Evolutionary conservation across 208 protist genomes (phyloP).

Genomic region (Acanthamoeba royreba): DNA sequence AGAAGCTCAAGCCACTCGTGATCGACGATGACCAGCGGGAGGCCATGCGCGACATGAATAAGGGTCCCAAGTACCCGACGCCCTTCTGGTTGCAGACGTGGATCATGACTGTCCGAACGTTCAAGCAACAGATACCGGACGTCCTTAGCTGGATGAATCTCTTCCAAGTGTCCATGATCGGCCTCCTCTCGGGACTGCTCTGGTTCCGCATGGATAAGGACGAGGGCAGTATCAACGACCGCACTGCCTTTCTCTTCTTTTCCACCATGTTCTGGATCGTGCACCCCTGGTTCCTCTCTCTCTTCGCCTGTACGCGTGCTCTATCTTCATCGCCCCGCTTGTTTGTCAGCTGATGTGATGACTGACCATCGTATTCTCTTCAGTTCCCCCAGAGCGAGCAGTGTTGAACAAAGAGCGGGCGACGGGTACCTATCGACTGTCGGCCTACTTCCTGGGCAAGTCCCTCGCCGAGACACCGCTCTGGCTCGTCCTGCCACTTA

Average conservation of each 20-base stretch:
- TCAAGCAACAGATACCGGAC: conserved; percentile 30
- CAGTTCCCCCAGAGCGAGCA: conserved; percentile 47
- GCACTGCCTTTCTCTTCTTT: conserved; percentile 59
- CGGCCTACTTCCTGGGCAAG: conserved; percentile 67
- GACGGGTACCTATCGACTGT: conserved; percentile 34
- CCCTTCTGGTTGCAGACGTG: neutral
- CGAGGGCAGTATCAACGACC: conserved; percentile 42
- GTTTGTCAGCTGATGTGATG: neutral
- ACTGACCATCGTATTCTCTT: neutral
- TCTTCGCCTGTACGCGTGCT: neutral
- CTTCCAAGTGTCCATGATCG: conserved; percentile 45
- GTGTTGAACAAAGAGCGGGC: conserved; percentile 57
- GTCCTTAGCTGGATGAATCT: conserved; percentile 53
- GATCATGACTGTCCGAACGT: conserved; percentile 1
- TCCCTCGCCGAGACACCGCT: conserved; percentile 50
- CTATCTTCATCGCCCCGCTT: neutral
- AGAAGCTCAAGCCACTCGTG: neutral
- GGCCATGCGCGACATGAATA: neutral
- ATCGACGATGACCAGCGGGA: neutral
- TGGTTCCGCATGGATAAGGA: conserved; percentile 58
- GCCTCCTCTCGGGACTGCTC: conserved; percentile 50
- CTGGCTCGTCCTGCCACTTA: conserved; percentile 47
- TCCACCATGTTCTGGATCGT: conserved; percentile 59
- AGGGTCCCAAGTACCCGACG: neutral
- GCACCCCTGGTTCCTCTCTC: conserved; percentile 10